A percentile compares a stretch with the other conserved stretches of the same genome.
These are phyloP conservation scores for Phytopythium vexans DNA, from an alignment of 352 stramenopile genomes.

Conservation along the genomic window DNA sequence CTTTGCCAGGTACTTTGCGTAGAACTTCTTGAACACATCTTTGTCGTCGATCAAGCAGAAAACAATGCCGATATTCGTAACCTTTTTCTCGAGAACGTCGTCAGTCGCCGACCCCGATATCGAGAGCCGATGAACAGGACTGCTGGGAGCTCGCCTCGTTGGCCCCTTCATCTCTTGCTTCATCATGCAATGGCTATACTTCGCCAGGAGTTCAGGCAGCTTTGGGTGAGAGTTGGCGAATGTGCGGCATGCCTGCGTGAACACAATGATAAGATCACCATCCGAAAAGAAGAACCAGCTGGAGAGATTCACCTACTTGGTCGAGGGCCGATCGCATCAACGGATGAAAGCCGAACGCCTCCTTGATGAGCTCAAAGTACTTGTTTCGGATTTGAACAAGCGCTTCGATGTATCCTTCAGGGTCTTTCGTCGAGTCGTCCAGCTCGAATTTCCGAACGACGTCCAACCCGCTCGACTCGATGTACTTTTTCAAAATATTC, in stretches of 20 bases:
- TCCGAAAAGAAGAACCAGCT: not conserved
- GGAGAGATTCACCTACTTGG: constrained; percentile 37
- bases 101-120: constrained; percentile 24
- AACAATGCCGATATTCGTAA: constrained; percentile 78
- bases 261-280: not conserved
- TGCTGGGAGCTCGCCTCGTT: not conserved
- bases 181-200: constrained; percentile 85
- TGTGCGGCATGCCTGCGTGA: constrained; percentile 59
- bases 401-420: constrained; percentile 83
- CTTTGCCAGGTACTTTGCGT: constrained; percentile 83
- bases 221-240: constrained; percentile 83
- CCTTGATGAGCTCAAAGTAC: constrained; percentile 81
- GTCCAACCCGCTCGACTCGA: constrained; percentile 72
- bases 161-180: constrained; percentile 54
- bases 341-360: constrained; percentile 79
- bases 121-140: constrained; percentile 2
- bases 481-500: constrained; percentile 87
- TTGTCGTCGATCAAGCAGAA: constrained; percentile 90
- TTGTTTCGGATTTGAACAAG: constrained; percentile 80
- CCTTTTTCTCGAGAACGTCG: constrained; percentile 71
- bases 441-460: constrained; percentile 80
- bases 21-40: constrained; percentile 89
- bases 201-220: constrained; percentile 76
- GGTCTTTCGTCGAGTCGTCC: constrained; percentile 75
- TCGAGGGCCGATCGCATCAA: constrained; percentile 82